Conservation (phyloP, 768 basidiomycete genomes). For the Cystofilobasidium ferigula region DNA sequence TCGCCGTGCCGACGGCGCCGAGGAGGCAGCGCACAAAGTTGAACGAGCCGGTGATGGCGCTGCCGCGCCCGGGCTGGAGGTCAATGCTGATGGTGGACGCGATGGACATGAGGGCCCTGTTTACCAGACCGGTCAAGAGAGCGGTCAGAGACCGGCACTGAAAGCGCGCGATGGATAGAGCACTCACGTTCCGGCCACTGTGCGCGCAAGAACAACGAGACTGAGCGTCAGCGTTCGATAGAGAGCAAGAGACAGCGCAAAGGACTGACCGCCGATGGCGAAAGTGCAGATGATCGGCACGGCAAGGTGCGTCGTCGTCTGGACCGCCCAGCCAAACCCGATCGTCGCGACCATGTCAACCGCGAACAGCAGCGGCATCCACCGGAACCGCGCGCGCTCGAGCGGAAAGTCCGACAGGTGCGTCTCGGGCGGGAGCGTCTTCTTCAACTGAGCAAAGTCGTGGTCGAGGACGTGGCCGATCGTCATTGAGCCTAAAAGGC, state of each 20-base stretch:
- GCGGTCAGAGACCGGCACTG: no score
- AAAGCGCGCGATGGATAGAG: no score
- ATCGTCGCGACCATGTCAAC: constrained; percentile 3
- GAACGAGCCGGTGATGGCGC: neutral
- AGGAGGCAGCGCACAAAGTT: constrained; percentile 7
- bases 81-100: neutral
- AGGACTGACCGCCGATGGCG: constrained; percentile 32
- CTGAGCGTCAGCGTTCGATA: no score
- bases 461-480: constrained; percentile 57
- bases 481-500: constrained; percentile 49
- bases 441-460: constrained; percentile 48
- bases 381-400: constrained; percentile 28
- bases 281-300: constrained; percentile 36
- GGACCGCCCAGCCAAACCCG: constrained; percentile 35
- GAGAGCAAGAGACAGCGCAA: no score
- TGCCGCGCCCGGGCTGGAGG: neutral
- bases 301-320: constrained; percentile 33
- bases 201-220: no score
- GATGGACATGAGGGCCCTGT: constrained; percentile 16
- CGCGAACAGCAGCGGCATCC: constrained; percentile 28
- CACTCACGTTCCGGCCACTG: no score
- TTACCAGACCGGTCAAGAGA: no score
- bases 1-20: neutral
- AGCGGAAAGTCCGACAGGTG: constrained; percentile 30
- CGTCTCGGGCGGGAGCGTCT: constrained; percentile 28